Evolutionary conservation across 495 filamentous ascomycete species (phyloP), one percentile per base, ranked within the genome.

Genomic region (Podospora tetraspora): DNA sequence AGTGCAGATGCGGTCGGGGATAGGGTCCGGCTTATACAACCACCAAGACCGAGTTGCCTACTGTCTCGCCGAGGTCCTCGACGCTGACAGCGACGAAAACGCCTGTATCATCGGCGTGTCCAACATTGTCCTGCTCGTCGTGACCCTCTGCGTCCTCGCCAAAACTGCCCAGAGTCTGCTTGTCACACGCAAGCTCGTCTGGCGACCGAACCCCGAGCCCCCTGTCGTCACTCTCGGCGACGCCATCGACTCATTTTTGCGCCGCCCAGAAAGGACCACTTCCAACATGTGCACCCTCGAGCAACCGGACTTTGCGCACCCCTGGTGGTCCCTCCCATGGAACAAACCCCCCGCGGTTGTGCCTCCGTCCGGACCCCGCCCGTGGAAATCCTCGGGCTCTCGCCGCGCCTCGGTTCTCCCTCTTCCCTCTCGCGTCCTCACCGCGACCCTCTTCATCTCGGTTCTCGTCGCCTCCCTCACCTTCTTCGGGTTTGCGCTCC

Each of bases 41-140:
- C 34, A 43, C 34, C 34, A 43, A 16, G 34, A 43, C 34, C 34
- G 34, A 10, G 61, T 63, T 0, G 61, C 30, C 6, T 63, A 63
- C 16, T 63, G 61, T 19, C 61, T 63, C n/a, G 61, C 61, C 32
- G 61, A 63, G 32, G 32, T 21, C 25, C n/a, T 63, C 10, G 30
- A 27, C n/a, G 34, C 34, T 4, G 5, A 43, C 34, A 43, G 13
- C 34, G 34, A 43, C 34, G 34, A 43, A 6, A 24, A 52, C 32
- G n/a, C 19, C 19, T 63, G 61, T 32, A 63, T 34, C n/a, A 30
- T 63, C 24, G 61, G 61, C n/a, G 61, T 43, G n/a, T 63, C 61
- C 0, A 30, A 30, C 21, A 25, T 63, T 21, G 19, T 63, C 13
- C 25, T 63, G 16, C 61, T 63, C 16, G 61, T 63, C 10, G 61